phyloP scores from a whole-genome alignment of 495 filamentous ascomycete genomes.

The Xylaria venustula region DNA sequence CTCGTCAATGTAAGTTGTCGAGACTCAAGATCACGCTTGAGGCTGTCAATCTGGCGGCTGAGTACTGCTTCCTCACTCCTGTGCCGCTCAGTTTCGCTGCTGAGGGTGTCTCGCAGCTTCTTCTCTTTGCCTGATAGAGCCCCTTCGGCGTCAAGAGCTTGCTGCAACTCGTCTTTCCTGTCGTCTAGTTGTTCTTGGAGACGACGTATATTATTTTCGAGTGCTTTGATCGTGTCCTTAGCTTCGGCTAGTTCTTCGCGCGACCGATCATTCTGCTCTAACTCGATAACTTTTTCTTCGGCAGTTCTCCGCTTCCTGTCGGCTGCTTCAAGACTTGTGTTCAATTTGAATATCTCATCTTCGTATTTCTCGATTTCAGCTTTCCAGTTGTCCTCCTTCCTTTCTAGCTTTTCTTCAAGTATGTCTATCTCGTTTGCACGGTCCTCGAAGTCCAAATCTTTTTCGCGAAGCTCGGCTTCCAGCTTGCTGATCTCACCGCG shows the following conservation, averaged over 20 bases:
- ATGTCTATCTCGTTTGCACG: not conserved
- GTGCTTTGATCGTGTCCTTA: no score
- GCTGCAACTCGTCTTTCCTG: constrained; percentile 62
- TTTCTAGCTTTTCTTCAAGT: no score
- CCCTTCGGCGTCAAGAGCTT: constrained; percentile 51
- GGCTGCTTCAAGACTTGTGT: constrained; percentile 20
- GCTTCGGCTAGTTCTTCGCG: no score
- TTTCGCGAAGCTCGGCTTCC: not conserved
- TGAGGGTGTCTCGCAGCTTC: constrained; percentile 61
- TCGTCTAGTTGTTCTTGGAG: constrained; percentile 27
- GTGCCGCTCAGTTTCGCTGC: constrained; percentile 34
- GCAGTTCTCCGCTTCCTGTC: constrained; percentile 17
- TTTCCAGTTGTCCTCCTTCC: no score
- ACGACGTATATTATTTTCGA: no score
- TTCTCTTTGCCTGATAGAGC: constrained; percentile 62
- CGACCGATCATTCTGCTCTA: constrained; percentile 42
- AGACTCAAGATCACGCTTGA: constrained; percentile 45
- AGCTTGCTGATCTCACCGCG: constrained; percentile 58
- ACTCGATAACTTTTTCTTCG: constrained; percentile 47
- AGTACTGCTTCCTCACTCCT: constrained; percentile 38
- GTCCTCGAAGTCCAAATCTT: not conserved
- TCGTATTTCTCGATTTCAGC: constrained; percentile 29
- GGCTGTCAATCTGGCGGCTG: constrained; percentile 43
- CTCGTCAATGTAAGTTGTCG: constrained; percentile 41
- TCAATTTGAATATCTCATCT: constrained; percentile 42